A percentile compares a stretch with the other conserved stretches of the same genome.
phyloP scores from a whole-genome alignment of 495 filamentous ascomycete genomes.

The Penicillium paradoxum region DNA sequence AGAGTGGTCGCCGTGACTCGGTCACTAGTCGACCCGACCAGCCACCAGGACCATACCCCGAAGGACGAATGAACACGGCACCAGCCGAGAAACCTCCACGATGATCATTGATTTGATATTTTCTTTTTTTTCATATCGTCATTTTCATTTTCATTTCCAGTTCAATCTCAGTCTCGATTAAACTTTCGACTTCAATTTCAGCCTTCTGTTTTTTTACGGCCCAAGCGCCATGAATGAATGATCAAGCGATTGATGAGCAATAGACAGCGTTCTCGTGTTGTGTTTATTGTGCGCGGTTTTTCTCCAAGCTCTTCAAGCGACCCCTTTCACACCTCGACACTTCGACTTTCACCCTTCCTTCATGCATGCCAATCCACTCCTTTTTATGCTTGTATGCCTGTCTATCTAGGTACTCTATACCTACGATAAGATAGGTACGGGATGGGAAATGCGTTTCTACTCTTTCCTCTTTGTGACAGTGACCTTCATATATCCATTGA shows the following conservation, averaged over 20 bases:
- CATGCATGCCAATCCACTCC: background rate
- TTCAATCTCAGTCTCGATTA: background rate
- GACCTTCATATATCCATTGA: constrained; percentile 6
- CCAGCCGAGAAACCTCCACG: constrained; percentile 18
- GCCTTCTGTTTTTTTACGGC: constrained; percentile 1
- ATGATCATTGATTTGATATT: constrained; percentile 3
- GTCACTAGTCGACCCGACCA: constrained; percentile 15
- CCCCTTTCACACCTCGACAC: background rate
- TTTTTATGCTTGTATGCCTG: background rate
- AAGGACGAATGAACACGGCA: constrained; percentile 13
- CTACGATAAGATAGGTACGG: background rate
- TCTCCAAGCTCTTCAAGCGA: constrained; percentile 8
- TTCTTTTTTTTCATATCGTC: background rate
- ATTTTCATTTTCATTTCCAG: background rate
- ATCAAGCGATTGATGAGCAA: constrained; percentile 21
- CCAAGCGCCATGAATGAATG: constrained; percentile 22
- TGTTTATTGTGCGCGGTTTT: constrained; percentile 17
- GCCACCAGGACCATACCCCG: constrained; percentile 7
- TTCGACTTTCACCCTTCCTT: background rate
- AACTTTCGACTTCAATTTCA: background rate
- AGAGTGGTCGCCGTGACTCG: constrained; percentile 27
- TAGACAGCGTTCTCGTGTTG: constrained; percentile 22
- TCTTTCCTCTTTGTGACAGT: background rate
- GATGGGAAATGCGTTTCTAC: background rate
- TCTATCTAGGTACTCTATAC: background rate